These are phyloP conservation scores for Camellia sinensis DNA, from an alignment of 148 eudicot species.

Conservation along the genomic window DNA sequence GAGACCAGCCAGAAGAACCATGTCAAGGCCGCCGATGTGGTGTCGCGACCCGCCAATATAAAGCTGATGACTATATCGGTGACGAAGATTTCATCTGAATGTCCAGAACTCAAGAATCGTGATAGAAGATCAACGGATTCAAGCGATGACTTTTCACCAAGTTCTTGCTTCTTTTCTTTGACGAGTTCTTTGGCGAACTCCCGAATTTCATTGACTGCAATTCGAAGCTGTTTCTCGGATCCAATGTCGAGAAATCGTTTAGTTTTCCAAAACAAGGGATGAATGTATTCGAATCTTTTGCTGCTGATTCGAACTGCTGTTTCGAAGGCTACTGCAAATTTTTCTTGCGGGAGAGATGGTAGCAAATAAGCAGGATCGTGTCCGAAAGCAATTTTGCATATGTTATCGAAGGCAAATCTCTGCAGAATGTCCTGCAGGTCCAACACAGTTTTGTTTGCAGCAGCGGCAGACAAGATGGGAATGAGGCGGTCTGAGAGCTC, in stretches of 20 bases:
- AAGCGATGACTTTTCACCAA: slow-evolving; percentile 5
- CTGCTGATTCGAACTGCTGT: slow-evolving; percentile 21
- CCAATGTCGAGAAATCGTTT: slow-evolving; percentile 26
- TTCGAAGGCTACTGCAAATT: slow-evolving; percentile 21
- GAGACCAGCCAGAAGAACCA: too few relatives aligned
- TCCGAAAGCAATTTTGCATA: too few relatives aligned
- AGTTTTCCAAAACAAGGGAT: slow-evolving; percentile 31
- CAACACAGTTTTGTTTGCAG: too few relatives aligned
- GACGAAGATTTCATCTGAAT: too few relatives aligned
- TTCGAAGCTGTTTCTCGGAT: slow-evolving; percentile 22
- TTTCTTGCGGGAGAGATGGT: too few relatives aligned
- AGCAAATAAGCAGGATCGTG: slow-evolving; percentile 10
- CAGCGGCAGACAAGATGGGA: too few relatives aligned
- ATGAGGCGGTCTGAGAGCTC: slow-evolving; percentile 32
- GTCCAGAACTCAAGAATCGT: too few relatives aligned
- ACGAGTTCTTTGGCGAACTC: slow-evolving; percentile 26
- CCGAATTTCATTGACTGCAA: slow-evolving; percentile 17
- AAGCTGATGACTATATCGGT: too few relatives aligned
- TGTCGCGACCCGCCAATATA: too few relatives aligned
- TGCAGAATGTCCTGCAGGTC: too few relatives aligned
- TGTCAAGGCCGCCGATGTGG: too few relatives aligned
- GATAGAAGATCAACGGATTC: not conserved
- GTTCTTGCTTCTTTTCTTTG: slow-evolving; percentile 26
- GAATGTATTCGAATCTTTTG: slow-evolving; percentile 20
- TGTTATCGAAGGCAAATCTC: too few relatives aligned